phyloP scores from a whole-genome alignment of 2,329 filamentous ascomycete genomes.

The Neurospora crassa region DNA sequence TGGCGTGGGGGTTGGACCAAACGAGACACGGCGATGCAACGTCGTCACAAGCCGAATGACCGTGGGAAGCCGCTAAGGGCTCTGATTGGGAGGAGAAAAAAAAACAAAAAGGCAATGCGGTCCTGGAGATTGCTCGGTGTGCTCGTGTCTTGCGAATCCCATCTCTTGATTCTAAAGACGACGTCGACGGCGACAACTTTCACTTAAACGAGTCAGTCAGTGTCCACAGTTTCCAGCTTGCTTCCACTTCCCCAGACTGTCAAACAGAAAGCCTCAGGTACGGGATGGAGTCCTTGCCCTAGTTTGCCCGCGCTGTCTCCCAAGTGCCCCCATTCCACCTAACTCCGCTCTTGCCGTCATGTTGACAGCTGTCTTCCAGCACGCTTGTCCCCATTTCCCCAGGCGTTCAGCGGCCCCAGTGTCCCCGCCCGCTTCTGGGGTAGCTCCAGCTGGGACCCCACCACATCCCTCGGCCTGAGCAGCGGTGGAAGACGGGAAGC shows the following conservation, averaged over 20 bases:
- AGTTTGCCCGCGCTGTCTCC: not conserved
- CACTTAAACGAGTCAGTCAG: not conserved
- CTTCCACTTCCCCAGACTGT: not conserved
- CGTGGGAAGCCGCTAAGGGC: not conserved
- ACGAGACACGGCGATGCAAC: not conserved
- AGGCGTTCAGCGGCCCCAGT: conserved; percentile 7
- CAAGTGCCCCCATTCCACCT: not conserved
- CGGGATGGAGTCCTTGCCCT: not conserved
- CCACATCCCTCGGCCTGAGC: conserved; percentile 7
- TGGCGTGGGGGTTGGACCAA: conserved; percentile 6
- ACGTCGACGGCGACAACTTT: not conserved
- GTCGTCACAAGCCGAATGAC: not conserved
- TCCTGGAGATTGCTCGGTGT: not conserved
- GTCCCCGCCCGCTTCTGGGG: conserved; percentile 2
- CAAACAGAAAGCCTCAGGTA: not conserved
- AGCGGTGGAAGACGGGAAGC: not conserved
- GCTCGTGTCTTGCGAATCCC: not conserved
- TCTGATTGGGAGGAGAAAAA: not conserved
- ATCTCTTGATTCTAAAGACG: not conserved
- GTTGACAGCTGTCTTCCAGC: not conserved
- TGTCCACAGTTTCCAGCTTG: not conserved
- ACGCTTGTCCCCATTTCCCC: conserved; percentile 6
- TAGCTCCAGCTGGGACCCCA: not conserved
- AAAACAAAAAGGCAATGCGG: not conserved
- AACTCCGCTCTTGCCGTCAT: not conserved